Evolutionary conservation across 208 protist species (phyloP), one percentile per base, ranked within the genome.

Genomic region (Acanthamoeba sp.): DNA sequence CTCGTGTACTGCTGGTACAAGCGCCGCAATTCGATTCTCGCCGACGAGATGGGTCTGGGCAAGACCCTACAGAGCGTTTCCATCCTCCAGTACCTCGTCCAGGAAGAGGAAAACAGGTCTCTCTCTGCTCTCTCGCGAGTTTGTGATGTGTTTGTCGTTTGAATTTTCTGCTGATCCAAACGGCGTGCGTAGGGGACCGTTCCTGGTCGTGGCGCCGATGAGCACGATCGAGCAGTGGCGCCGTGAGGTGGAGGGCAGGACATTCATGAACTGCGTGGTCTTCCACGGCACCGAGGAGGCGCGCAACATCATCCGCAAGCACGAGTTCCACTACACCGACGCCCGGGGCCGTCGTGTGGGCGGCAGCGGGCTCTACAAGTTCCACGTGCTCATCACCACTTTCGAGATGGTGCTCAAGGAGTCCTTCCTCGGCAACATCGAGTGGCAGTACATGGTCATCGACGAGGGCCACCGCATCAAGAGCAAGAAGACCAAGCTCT

Each of bases 401-500:
- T 99, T 99, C 64, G 98, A 99, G 24, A 97, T 99, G 64, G 95
- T 99, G 1, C 95, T 98, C 29, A 95, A 96, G 42, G 98, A 99
- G 85, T 62, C 27, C 10, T 92, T 95, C 14, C 96, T 98, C 34
- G 97, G 99, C 24, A 95, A 97, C 73, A 98, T 99, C 6, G 90
- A 96, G 34, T 99, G 98, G 98, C 96, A 98, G 45, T 97, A 97
- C 64, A 95, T 99, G 0, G 97, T 99, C 0, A 97, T 99, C 20
- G 99, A 99, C 95, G 99, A 99, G 96, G 99, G 98, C 6, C 99
- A 99, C 96, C 97, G 99, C 32, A 95, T 99, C n/a, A 97, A 97
- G 91, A 97, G 96, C 88, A 85, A 64, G 85, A 62, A 95, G n/a
- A 45, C 62, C 34, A 84, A 95, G 42, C 87, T 96, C 9, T 34